A percentile compares a stretch with the other conserved stretches of the same genome.
Evolutionary conservation across 352 stramenopile species (phyloP).

Genomic region (Globisporangium apiculatum): DNA sequence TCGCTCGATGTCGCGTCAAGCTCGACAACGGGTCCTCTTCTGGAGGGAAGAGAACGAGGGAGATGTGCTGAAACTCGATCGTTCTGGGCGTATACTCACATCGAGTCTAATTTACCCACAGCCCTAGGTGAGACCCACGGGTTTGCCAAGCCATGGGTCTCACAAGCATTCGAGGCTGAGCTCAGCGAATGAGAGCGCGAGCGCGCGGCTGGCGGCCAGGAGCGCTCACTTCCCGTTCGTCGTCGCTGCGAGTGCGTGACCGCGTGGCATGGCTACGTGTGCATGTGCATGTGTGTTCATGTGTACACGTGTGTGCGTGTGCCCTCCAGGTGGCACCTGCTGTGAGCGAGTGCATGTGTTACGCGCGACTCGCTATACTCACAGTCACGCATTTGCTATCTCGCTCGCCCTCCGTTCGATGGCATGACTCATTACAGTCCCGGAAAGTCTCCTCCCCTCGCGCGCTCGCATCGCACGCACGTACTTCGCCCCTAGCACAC

Average conservation of each 20-base stretch:
- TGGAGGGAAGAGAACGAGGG: no score
- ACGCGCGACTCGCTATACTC: neutral
- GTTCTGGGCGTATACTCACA: no score
- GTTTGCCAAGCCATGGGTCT: no score
- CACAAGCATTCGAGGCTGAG: no score
- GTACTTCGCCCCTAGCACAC: neutral
- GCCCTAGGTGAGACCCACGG: no score
- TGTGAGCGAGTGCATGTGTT: neutral
- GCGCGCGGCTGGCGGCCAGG: no score
- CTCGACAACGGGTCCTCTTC: no score
- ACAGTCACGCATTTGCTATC: neutral
- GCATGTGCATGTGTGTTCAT: neutral
- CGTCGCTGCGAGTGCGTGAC: constrained; percentile 14
- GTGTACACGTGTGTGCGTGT: neutral
- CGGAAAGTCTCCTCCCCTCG: neutral
- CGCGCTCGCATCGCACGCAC: neutral
- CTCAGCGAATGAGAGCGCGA: no score
- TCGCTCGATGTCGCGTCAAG: no score
- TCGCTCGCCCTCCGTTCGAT: constrained; percentile 1
- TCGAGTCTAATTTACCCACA: no score
- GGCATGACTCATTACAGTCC: constrained; percentile 9
- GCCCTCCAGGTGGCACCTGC: no score
- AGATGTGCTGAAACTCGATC: no score
- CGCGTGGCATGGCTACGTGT: neutral
- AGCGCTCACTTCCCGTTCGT: constrained; percentile 25